phyloP scores from a whole-genome alignment of 768 basidiomycete genomes.

The Daedalea quercina region DNA sequence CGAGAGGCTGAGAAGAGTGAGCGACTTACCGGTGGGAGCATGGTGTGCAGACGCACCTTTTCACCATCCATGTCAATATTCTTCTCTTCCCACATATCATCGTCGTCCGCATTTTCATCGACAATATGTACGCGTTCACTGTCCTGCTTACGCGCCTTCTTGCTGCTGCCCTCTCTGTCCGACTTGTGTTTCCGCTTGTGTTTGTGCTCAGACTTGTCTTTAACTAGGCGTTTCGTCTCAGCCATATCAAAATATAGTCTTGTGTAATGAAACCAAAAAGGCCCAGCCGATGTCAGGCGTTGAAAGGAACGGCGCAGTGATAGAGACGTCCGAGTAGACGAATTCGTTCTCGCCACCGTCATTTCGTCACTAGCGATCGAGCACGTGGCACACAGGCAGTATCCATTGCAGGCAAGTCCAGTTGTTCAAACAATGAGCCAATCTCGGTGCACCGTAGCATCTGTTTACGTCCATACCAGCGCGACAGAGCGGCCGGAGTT shows the following conservation, averaged over 20 bases:
- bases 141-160: constrained; percentile 28
- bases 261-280: no score
- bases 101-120: constrained; percentile 71
- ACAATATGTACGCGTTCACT: constrained; percentile 39
- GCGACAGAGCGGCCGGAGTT: no score
- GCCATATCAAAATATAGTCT: background rate
- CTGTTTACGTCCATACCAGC: no score
- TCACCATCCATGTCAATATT: constrained; percentile 76
- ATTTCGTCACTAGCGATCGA: background rate
- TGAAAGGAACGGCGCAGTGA: no score
- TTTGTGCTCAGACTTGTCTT: constrained; percentile 34
- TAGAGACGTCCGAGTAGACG: no score
- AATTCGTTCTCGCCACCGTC: background rate
- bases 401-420: background rate
- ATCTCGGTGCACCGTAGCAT: no score
- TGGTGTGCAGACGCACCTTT: constrained; percentile 39
- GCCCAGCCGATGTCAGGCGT: no score
- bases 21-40: background rate
- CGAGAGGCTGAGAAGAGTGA: constrained; percentile 40
- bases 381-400: background rate
- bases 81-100: constrained; percentile 85
- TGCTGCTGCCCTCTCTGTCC: constrained; percentile 32
- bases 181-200: constrained; percentile 51
- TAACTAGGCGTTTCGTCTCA: constrained; percentile 21
- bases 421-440: no score